Conservation (phyloP, 2,329 filamentous ascomycete genomes). For the Ophioceras dolichostomum region DNA sequence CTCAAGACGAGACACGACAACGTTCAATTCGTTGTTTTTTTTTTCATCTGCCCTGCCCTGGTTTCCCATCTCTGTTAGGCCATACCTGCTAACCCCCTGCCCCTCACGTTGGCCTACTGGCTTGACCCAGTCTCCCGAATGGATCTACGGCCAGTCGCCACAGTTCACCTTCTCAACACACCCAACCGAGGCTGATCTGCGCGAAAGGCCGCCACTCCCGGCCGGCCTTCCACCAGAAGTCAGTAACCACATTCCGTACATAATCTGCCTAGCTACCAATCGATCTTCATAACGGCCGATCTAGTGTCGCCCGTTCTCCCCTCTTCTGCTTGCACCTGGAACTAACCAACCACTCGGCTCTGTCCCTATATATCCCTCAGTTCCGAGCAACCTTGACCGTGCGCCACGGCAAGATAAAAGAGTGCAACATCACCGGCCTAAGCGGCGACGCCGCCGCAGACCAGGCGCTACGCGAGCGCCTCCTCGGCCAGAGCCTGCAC, state of each 20-base stretch:
- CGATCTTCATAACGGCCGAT: too few relatives aligned
- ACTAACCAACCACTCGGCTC: neutral
- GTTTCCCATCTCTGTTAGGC: too few relatives aligned
- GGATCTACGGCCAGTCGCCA: constrained; percentile 80
- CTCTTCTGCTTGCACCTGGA: too few relatives aligned
- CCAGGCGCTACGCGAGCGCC: constrained; percentile 6
- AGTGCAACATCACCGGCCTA: constrained; percentile 13
- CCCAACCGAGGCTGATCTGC: constrained; percentile 44
- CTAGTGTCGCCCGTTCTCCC: neutral
- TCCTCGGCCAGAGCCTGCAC: constrained; percentile 13
- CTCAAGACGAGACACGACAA: too few relatives aligned
- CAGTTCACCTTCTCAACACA: constrained; percentile 61
- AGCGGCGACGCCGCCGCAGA: constrained; percentile 4
- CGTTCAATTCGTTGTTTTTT: too few relatives aligned
- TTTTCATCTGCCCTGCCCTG: too few relatives aligned
- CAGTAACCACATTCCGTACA: constrained; percentile 13
- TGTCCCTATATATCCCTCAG: constrained; percentile 5
- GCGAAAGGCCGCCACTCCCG: constrained; percentile 38
- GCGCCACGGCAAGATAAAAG: constrained; percentile 24
- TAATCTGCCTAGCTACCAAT: too few relatives aligned
- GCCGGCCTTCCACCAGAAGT: constrained; percentile 32
- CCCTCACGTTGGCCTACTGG: too few relatives aligned
- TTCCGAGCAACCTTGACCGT: constrained; percentile 22
- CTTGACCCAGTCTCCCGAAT: constrained; percentile 54
- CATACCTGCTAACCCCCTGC: too few relatives aligned